A percentile compares a stretch with the other conserved stretches of the same genome.
Evolutionary conservation across 352 stramenopile genomes (phyloP).

Genomic region (Thraustochytrium sp.): DNA sequence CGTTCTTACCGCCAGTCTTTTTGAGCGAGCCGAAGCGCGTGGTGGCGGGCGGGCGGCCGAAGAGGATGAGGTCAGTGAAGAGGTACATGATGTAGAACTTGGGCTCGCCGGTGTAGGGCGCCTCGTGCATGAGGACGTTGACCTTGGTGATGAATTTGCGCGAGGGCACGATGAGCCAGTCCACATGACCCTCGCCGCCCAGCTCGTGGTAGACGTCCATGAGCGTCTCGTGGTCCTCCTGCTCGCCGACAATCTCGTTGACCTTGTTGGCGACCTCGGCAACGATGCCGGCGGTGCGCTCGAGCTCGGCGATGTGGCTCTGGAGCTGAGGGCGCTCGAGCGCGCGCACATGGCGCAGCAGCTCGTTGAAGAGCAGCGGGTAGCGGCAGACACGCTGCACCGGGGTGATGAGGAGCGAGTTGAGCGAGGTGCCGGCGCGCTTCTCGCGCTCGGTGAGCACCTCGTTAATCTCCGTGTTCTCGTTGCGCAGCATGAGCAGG

Average conservation of each 20-base stretch:
- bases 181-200: neutral
- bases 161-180: neutral
- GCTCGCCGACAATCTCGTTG: slow-evolving; percentile 36
- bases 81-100: slow-evolving; percentile 37
- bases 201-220: slow-evolving; percentile 46
- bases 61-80: slow-evolving; percentile 28
- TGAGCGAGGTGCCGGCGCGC: neutral
- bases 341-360: slow-evolving; percentile 45
- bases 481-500: neutral
- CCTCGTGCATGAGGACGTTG: slow-evolving; percentile 38
- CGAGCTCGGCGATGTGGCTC: slow-evolving; percentile 14
- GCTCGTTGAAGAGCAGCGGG: slow-evolving; percentile 46
- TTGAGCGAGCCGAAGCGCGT: neutral
- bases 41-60: neutral
- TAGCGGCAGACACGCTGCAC: slow-evolving; percentile 48
- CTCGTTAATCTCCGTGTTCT: slow-evolving; percentile 12
- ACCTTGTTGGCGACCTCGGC: slow-evolving; percentile 48
- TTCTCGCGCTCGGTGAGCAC: slow-evolving; percentile 19
- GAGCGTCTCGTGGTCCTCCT: slow-evolving; percentile 34
- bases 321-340: neutral
- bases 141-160: slow-evolving; percentile 29
- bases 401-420: slow-evolving; percentile 46
- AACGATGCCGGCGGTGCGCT: slow-evolving; percentile 29
- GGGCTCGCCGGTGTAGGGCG: neutral
- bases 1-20: neutral